Percentiles rank a stretch among this genome's conserved stretches.
Evolutionary conservation across 768 basidiomycete species (phyloP).

Genomic region (Lenzites betulinus): DNA sequence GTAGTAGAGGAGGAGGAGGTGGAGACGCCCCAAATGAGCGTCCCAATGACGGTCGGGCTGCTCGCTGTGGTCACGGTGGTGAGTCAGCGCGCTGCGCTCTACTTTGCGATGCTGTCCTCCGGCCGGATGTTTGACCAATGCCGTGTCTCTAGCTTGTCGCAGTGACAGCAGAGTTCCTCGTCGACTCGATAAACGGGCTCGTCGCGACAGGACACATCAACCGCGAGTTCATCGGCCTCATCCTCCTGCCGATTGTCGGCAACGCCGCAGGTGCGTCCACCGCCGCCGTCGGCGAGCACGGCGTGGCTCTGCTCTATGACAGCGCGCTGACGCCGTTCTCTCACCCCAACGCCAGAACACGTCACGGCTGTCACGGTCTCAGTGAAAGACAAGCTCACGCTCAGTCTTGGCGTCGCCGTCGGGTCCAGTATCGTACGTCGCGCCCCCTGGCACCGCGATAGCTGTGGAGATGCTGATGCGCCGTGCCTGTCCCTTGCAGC

Average conservation of each 20-base stretch:
- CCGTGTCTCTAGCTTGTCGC: constrained; percentile 43
- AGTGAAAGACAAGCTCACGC: constrained; percentile 84
- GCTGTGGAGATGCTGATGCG: background rate
- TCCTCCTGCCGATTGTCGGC: constrained; percentile 88
- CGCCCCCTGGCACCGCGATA: background rate
- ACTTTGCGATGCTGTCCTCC: background rate
- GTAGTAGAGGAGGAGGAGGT: constrained; percentile 35
- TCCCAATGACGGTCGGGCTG: constrained; percentile 37
- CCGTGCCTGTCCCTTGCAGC: constrained; percentile 41
- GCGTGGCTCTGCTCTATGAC: background rate
- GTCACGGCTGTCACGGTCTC: constrained; percentile 91
- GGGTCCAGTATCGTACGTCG: constrained; percentile 75
- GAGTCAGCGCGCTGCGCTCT: constrained; percentile 11
- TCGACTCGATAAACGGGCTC: constrained; percentile 80
- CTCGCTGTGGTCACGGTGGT: constrained; percentile 44
- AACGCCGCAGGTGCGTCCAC: constrained; percentile 67
- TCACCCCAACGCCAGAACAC: constrained; percentile 55
- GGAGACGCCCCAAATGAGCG: constrained; percentile 35
- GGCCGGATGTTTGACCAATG: background rate
- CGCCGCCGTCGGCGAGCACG: background rate
- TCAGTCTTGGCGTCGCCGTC: constrained; percentile 88
- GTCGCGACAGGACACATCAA: constrained; percentile 57
- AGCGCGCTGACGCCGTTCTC: constrained; percentile 5
- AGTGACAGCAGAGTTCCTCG: constrained; percentile 63
- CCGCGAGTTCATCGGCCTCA: constrained; percentile 84